Evolutionary conservation across 1,139 yeast species (phyloP), one percentile per base, ranked within the genome.

Genomic region (Taphrina sp.): DNA sequence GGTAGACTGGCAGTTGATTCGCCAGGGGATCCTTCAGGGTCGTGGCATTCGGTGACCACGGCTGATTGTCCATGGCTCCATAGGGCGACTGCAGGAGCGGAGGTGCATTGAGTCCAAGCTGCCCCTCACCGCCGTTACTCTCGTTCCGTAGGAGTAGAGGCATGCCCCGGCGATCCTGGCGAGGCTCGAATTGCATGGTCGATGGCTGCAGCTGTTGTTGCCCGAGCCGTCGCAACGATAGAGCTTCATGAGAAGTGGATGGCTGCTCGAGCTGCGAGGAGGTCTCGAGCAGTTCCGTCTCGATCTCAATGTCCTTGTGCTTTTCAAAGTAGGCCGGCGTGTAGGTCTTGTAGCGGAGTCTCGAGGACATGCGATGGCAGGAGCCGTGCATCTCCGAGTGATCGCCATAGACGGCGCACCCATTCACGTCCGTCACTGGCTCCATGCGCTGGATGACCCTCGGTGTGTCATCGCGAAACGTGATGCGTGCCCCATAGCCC

Each of bases 381-480:
- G 31, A 26, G 3, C 38, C 23, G 5, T 10, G 7, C n/a, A 8
- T 7, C 7, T 8, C 26, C 7, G 31, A 7, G 23, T 16, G 19
- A 14, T 20, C 38, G 22, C 44, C 57, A 17, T 39, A 52, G 17
- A 52, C 52, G 19, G 33, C 20, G 26, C 47, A 39, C 4, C 57
- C 57, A 14, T 36, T 26, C 3, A 34, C 23, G 19, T 37, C 52
- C 16, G 57, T 44, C 19, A 52, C 52, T 19, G 41, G 22, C 28
- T 41, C 42, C 57, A 52, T 52, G 7, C 57, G 44, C 31, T 38
- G 42, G 34, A 44, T 20, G 16, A 52, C 57, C 5, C 57, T 37
- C 52, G 29, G 57, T 8, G 57, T 52, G 20, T 52, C 57, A 19
- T 52, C 57, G 3, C 57, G 52, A 42, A 52, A 52, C 16, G 52